These are phyloP conservation scores for Arthrobotrys sphaeroides DNA, from an alignment of 2,329 filamentous ascomycete species.

Conservation along the genomic window DNA sequence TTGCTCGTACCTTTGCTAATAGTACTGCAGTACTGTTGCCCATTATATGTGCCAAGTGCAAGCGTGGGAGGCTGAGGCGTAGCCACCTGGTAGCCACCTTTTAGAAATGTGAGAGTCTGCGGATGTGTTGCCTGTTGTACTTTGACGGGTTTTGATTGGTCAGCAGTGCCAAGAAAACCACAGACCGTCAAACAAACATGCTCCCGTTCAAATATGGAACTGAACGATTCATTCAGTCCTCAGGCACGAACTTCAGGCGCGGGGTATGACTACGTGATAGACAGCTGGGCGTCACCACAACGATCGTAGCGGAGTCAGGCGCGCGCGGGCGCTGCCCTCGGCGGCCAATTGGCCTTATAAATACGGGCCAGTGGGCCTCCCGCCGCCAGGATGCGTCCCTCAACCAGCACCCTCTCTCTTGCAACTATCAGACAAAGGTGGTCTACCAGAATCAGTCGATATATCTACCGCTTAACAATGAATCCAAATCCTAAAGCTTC, in stretches of 20 bases:
- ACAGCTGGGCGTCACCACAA: background rate
- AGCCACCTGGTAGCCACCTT: too few species aligned
- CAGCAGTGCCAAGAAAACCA: background rate
- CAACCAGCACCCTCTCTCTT: background rate
- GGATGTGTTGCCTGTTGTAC: conserved; percentile 1
- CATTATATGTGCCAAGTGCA: too few species aligned
- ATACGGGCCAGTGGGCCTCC: background rate
- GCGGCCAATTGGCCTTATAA: background rate
- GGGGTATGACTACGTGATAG: background rate
- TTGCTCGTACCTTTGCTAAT: too few species aligned
- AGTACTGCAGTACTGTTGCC: too few species aligned
- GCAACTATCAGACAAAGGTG: conserved; percentile 7
- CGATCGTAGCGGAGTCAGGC: background rate
- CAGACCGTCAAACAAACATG: background rate
- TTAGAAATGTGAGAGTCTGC: too few species aligned
- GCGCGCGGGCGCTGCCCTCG: conserved; percentile 7
- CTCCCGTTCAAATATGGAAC: background rate
- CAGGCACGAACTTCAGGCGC: conserved; percentile 13
- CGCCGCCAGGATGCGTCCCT: conserved; percentile 20
- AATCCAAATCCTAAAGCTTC: background rate
- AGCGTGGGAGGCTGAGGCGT: too few species aligned
- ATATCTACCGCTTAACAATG: conserved; percentile 1
- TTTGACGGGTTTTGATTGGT: background rate
- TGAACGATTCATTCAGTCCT: background rate
- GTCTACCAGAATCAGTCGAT: background rate